These are phyloP conservation scores for Leptographium wingfieldii DNA, from an alignment of 2,329 filamentous ascomycete genomes.

Conservation along the genomic window DNA sequence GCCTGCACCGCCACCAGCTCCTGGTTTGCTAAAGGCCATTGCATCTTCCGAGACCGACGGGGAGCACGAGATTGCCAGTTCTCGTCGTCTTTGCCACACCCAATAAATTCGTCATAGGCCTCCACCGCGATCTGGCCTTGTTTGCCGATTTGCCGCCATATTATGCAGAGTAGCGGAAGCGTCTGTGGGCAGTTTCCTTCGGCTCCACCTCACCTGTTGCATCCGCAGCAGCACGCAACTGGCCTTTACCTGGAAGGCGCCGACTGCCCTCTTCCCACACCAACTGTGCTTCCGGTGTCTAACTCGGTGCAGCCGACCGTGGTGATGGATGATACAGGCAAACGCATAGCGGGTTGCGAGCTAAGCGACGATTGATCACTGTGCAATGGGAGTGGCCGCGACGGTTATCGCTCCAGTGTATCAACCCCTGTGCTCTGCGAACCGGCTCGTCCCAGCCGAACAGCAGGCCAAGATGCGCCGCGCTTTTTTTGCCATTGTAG, in stretches of 20 bases:
- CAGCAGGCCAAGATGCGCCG: background rate
- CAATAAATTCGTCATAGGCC: constrained; percentile 11
- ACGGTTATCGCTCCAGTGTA: background rate
- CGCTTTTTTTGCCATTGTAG: background rate
- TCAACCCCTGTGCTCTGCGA: constrained; percentile 5
- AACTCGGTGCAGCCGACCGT: background rate
- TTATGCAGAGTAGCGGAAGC: constrained; percentile 12
- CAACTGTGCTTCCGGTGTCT: background rate
- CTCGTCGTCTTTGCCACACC: constrained; percentile 3
- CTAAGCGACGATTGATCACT: background rate
- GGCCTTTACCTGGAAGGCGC: constrained; percentile 11
- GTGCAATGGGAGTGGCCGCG: background rate
- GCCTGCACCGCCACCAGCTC: background rate
- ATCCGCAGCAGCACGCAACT: constrained; percentile 13
- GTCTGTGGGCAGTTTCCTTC: constrained; percentile 13
- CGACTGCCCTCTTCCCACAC: constrained; percentile 10
- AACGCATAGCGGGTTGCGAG: background rate
- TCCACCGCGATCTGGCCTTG: constrained; percentile 12
- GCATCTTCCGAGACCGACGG: constrained; percentile 3
- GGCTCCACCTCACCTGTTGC: constrained; percentile 12
- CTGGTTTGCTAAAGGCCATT: constrained; percentile 3
- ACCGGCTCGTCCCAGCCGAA: background rate
- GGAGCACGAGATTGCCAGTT: background rate
- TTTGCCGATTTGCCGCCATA: constrained; percentile 9
- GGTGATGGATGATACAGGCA: background rate